Evolutionary conservation across 208 protist species (phyloP).

Genomic region (Leishmania tarentolae): DNA sequence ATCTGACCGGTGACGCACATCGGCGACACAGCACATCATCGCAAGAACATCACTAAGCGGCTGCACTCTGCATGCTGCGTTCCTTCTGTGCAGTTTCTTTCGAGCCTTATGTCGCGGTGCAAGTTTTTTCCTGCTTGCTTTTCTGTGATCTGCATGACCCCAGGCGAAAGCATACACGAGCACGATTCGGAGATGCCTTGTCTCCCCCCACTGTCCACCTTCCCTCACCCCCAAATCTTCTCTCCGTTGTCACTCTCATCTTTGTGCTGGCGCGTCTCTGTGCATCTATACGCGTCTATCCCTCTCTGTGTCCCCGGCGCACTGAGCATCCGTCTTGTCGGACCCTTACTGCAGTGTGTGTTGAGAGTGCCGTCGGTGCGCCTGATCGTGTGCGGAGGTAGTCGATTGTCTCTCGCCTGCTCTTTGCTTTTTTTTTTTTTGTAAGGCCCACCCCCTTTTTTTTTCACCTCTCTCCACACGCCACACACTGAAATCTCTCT

Average conservation of each 20-base stretch:
- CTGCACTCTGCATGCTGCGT: neutral
- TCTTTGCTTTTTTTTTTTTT: constrained; percentile 1
- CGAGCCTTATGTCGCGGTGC: neutral
- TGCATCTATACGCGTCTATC: neutral
- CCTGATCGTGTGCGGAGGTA: neutral
- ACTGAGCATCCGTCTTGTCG: neutral
- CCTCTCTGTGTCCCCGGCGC: neutral
- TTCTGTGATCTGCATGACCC: neutral
- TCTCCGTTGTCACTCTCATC: neutral
- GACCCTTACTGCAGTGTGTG: neutral
- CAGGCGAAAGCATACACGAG: neutral
- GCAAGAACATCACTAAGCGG: neutral
- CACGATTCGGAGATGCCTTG: no score
- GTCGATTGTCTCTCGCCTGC: neutral
- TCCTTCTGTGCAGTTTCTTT: neutral
- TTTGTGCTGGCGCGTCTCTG: neutral
- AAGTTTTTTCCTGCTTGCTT: neutral
- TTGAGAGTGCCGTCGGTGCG: neutral
- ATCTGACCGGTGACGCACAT: neutral
- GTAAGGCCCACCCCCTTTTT: neutral
- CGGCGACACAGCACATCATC: neutral
- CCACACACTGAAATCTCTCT: neutral
- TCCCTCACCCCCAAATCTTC: neutral
- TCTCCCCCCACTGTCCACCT: neutral
- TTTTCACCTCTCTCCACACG: neutral